phyloP scores from a whole-genome alignment of 176 grass and related monocot species.

The Aegilops speltoides region DNA sequence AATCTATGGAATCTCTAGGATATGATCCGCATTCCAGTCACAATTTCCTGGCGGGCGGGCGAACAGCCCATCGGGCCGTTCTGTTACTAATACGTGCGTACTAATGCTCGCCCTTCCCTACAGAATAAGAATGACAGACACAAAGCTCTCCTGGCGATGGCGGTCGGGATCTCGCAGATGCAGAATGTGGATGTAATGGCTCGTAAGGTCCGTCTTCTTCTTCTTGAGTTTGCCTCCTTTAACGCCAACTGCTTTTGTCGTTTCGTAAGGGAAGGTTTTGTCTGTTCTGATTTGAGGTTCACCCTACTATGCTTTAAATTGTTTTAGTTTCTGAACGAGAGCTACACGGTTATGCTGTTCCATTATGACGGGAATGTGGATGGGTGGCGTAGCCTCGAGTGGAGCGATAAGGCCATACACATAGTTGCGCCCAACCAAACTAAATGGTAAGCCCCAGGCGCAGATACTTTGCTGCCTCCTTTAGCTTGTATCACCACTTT shows the following conservation, averaged over 20 bases:
- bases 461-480: not conserved
- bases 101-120: not conserved
- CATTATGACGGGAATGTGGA: conserved; percentile 98
- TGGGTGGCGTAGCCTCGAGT: conserved; percentile 78
- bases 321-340: conserved; percentile 75
- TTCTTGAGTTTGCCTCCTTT: not conserved
- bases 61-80: not conserved
- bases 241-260: not conserved
- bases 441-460: conserved; percentile 57
- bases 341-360: conserved; percentile 87
- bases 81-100: not conserved
- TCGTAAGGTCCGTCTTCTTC: conserved; percentile 53
- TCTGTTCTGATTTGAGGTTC: conserved; percentile 15
- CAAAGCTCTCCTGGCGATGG: conserved; percentile 84
- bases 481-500: not conserved
- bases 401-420: conserved; percentile 85
- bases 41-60: not conserved
- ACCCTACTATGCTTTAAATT: not conserved
- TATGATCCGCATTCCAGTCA: not conserved
- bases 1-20: not conserved
- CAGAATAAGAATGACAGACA: conserved; percentile 55
- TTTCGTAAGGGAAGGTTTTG: not conserved
- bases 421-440: conserved; percentile 90
- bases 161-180: conserved; percentile 88
- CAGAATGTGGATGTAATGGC: conserved; percentile 77